Conservation (phyloP, 1,139 yeast genomes). For the Suhomyces anneliseae region DNA sequence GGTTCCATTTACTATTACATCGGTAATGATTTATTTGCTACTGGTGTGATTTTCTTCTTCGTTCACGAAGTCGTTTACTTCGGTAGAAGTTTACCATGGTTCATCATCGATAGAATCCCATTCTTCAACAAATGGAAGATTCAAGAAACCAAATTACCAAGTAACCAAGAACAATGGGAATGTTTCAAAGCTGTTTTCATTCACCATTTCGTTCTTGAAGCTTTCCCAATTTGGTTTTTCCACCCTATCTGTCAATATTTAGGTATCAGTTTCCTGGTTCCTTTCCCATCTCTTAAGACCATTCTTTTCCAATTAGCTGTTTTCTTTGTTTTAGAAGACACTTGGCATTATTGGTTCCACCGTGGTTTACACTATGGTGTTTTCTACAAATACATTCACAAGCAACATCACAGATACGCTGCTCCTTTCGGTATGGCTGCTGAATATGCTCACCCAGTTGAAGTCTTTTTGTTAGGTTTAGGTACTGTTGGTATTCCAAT, state of each 20-base stretch:
- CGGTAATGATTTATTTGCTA: slow-evolving; percentile 46
- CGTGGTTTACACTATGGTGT: slow-evolving; percentile 48
- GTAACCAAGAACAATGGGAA: slow-evolving; percentile 49
- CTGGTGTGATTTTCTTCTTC: slow-evolving; percentile 44
- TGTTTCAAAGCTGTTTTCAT: slow-evolving; percentile 46
- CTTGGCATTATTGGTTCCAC: slow-evolving; percentile 52
- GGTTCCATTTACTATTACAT: slow-evolving; percentile 45
- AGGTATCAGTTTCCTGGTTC: slow-evolving; percentile 39
- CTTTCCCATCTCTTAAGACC: slow-evolving; percentile 37
- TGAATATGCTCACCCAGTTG: slow-evolving; percentile 51
- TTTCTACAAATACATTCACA: slow-evolving; percentile 48
- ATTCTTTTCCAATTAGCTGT: slow-evolving; percentile 35
- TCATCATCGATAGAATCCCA: slow-evolving; percentile 43
- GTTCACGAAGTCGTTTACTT: slow-evolving; percentile 46
- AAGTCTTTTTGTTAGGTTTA: slow-evolving; percentile 45
- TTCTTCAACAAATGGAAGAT: slow-evolving; percentile 44
- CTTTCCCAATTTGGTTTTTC: slow-evolving; percentile 50
- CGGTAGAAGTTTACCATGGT: slow-evolving; percentile 50
- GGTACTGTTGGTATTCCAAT: slow-evolving; percentile 52
- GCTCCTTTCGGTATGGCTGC: slow-evolving; percentile 53
- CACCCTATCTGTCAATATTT: slow-evolving; percentile 45
- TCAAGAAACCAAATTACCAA: slow-evolving; percentile 43
- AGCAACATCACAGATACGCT: slow-evolving; percentile 51
- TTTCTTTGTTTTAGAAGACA: slow-evolving; percentile 46
- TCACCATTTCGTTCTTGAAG: slow-evolving; percentile 47